Evolutionary conservation across 1,284 basidiomycete species (phyloP).

Genomic region (Ceratobasidium sp.): DNA sequence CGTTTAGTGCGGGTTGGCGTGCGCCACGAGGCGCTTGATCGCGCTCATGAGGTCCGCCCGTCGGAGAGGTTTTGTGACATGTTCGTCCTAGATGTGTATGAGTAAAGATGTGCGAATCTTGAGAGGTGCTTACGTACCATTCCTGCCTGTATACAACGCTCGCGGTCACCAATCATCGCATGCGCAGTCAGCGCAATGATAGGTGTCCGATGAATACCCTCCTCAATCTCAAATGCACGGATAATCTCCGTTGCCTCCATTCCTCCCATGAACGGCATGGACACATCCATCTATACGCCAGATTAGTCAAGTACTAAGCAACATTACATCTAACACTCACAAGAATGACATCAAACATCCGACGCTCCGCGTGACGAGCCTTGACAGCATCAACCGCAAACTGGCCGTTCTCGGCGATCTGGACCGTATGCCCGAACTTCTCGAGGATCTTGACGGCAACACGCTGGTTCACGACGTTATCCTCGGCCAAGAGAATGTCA

Average conservation of each 20-base stretch:
- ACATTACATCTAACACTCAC: constrained; percentile 62
- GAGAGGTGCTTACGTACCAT: constrained; percentile 66
- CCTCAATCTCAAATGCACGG: constrained; percentile 82
- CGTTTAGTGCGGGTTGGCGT: background rate
- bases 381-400: constrained; percentile 92
- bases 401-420: constrained; percentile 98
- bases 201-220: constrained; percentile 80
- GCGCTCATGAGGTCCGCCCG: constrained; percentile 81
- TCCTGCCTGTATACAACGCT: constrained; percentile 91
- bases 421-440: constrained; percentile 95
- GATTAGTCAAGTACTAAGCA: background rate
- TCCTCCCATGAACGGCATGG: constrained; percentile 97
- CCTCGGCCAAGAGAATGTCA: constrained; percentile 97
- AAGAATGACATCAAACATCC: constrained; percentile 88
- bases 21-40: constrained; percentile 73
- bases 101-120: background rate
- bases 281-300: constrained; percentile 89
- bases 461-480: constrained; percentile 98
- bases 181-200: constrained; percentile 97
- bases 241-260: constrained; percentile 90
- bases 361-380: constrained; percentile 74
- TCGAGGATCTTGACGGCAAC: constrained; percentile 97
- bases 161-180: constrained; percentile 95
- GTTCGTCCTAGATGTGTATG: constrained; percentile 64
- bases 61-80: constrained; percentile 83